Evolutionary conservation across 768 basidiomycete genomes (phyloP), one percentile per base, ranked within the genome.

Genomic region (Trametes cubensis): DNA sequence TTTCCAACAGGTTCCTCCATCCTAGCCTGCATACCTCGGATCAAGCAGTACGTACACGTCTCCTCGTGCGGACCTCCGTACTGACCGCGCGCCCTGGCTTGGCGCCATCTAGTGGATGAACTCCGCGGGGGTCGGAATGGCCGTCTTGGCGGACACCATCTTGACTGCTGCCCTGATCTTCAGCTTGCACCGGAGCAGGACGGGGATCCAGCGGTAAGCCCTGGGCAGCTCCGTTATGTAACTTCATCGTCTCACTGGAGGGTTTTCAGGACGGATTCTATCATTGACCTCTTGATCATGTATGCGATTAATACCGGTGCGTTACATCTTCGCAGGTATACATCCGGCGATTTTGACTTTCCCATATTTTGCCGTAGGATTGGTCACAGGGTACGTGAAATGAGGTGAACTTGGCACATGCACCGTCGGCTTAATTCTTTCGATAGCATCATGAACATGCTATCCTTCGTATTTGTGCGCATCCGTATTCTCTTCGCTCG

Each of bases 231-330:
- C 10, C 34, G 34, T 34, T 11, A 34, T 34, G 34, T 2, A 10
- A n/a, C 11, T 34, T 11, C 6, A 34, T 10, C 10, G 34, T 34
- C 34, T 34, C 34, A 34, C 10, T 5, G 34, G 4, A 28, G 34
- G 34, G 5, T 34, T 30, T 39, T 3, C 48, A 61, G 60, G 20
- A 61, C 60, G 26, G 55, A 61, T 25, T 55, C 53, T 6, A 20
- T 56, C 26, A 61, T 61, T 39, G 60, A 61, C 48, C 17, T 55
- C 23, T 28, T 61, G 54, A 61, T 56, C 48, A 34, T 61, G 47
- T 61, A 61, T n/a, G 28, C 60, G 23, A 56, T 61, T 38, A 61
- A 61, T 45, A 61, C 53, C 10, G 60, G 60, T 44, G n/a, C 28
- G 53, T n/a, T n/a, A n/a, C n/a, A n/a, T n/a, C n/a, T 34, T 7